These are phyloP conservation scores for Psilocybe tampanensis DNA, from an alignment of 768 basidiomycete species.

Conservation along the genomic window DNA sequence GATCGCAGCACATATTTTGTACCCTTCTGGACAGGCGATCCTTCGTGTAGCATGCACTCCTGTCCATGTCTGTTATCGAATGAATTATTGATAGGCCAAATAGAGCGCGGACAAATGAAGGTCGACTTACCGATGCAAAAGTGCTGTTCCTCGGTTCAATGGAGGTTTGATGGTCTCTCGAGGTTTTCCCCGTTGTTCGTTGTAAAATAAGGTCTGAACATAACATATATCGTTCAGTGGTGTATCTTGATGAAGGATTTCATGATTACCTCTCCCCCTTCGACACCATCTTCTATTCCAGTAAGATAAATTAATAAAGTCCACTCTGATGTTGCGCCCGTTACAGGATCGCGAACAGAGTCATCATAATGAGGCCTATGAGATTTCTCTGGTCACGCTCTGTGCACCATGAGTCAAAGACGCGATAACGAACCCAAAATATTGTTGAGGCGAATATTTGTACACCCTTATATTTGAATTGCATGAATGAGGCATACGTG, in stretches of 20 bases:
- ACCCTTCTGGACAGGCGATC: constrained; percentile 59
- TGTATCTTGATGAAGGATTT: neutral
- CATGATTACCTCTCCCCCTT: constrained; percentile 62
- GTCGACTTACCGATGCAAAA: constrained; percentile 59
- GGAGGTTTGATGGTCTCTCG: constrained; percentile 52
- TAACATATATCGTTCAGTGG: neutral
- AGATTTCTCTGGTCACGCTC: neutral
- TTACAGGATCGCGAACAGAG: constrained; percentile 57
- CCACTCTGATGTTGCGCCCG: constrained; percentile 74
- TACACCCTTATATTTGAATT: constrained; percentile 80
- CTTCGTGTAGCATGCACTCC: constrained; percentile 75
- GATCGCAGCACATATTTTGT: constrained; percentile 76
- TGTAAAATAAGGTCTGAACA: constrained; percentile 74
- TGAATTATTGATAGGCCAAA: neutral
- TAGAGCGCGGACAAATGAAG: neutral
- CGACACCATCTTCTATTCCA: constrained; percentile 71
- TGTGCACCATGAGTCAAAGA: too few species aligned
- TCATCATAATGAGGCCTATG: constrained; percentile 74
- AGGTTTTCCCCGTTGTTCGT: constrained; percentile 50
- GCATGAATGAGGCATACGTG: constrained; percentile 53
- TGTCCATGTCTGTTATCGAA: constrained; percentile 64
- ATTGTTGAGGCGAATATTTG: constrained; percentile 62
- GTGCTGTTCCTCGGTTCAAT: constrained; percentile 61
- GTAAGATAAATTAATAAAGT: constrained; percentile 75
- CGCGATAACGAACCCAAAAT: constrained; percentile 58